Base-by-base conservation (phyloP, 352 stramenopile species). In the Pythium grandisporangium region DNA sequence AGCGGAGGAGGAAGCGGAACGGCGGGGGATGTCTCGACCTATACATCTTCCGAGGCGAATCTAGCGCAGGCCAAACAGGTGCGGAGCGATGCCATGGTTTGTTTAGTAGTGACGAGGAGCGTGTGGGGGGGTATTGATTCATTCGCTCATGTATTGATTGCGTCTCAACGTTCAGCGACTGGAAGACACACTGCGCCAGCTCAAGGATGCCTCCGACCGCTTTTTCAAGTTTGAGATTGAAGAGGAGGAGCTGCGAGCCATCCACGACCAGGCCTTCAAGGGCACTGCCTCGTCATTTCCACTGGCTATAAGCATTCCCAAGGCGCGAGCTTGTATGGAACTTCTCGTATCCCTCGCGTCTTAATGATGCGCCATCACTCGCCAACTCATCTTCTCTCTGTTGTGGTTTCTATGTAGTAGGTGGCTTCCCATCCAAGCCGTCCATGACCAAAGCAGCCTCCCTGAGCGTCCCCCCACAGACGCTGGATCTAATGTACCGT, bases 191-290 rank as follows among this genome's bases (percentile, higher is more conserved):
- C 36, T 92, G 22, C 53, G 52, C 14, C 78, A 87, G 37, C 51
- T 92, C 3, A 85, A 84, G 53, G 78, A 89, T 16, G 75, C 72
- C 0, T 85, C 71, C 0, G 73, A 92, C 44, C 63, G 71, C 11
- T 97, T 97, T 51, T 96, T 97, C 53, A 74, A 79, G 49, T 97
- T 96, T 60, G 86, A 97, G 50, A 95, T 97, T 34, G 87, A 96
- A 56, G 85, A 97, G 57, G 84, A 96, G 39, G 80, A 96, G 43
- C 72, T 96, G 37, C 82, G 89, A 46, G 29, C 49, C 24, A 84
- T 88, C 40, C 60, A 90, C 53, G 42, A 66, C 11, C 53, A 58
- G 3, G 54, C 69, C 19, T 85, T 85, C 37, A 66, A 71, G 39
- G 67, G 55, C 29, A n/a, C n/a, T 6, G 24, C 33, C 13, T 21